Base-by-base conservation (phyloP, 768 basidiomycete genomes). In the Ramaria rubella region DNA sequence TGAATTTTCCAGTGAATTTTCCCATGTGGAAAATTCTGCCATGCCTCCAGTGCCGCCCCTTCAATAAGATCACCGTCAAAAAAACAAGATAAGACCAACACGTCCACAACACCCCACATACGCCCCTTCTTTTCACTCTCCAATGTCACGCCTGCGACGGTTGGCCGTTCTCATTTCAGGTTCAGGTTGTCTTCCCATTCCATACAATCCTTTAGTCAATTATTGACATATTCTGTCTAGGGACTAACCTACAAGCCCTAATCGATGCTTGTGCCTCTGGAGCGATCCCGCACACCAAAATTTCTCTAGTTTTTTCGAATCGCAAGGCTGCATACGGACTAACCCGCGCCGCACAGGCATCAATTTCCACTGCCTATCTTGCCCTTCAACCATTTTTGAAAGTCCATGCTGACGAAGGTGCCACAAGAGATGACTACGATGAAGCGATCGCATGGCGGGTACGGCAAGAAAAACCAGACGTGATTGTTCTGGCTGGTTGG, bases 401-500 rank as follows among this genome's bases (percentile, higher is more conserved):
- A 67, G 72, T 78, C 0, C 75, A 88, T 65, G 82, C 86, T 1
- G 82, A 80, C 23, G 81, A 81, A 61, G n/a, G 17, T 8, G 46
- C 46, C 3, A 87, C 89, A 4, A 76, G 95, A 19, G 73, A 80
- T 45, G 90, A 95, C 66, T 97, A 96, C 70, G 95, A 95, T 65
- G 71, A 74, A 2, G 88, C 90, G 65, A 79, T 94, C 1, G 91
- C 90, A 7, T 72, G 79, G 30, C 77, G 82, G 52, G 82, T 92
- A 3, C 64, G 87, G 5, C 66, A 70, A 24, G 80, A 75, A 19
- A 70, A 73, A 30, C 95, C 95, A 0, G 90, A 97, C 69, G 68
- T 95, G 24, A 81, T 98, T 48, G 89, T 98, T 6, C 77, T 98
- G n/a, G 96, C 95, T 0, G 96, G 96, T 0, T 99, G 93, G 91